Percentiles rank a stretch among this genome's conserved stretches.
These are phyloP conservation scores for Hortiboletus flavorubellus DNA, from an alignment of 768 basidiomycete genomes.

Conservation along the genomic window DNA sequence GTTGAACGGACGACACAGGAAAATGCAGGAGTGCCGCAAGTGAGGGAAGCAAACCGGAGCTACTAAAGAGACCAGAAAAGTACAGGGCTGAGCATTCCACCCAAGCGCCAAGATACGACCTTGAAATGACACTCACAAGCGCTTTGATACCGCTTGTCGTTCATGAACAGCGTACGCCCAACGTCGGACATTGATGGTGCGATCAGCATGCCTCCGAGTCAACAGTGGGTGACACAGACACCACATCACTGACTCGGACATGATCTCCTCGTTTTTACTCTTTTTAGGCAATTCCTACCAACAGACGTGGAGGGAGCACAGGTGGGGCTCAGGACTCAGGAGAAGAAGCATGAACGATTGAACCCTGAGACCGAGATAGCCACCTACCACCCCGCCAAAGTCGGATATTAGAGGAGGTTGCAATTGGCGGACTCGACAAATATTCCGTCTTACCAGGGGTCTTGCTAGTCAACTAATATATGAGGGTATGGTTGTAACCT, in stretches of 20 bases:
- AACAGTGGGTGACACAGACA: too few relatives aligned
- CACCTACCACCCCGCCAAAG: too few relatives aligned
- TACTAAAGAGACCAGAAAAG: background rate
- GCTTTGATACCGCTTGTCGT: background rate
- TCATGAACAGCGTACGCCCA: background rate
- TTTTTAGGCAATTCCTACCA: background rate
- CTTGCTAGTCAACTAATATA: background rate
- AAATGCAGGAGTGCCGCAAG: too few relatives aligned
- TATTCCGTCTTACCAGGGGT: background rate
- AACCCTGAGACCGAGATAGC: background rate
- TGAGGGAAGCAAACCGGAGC: background rate
- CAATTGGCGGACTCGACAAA: background rate
- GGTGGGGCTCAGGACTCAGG: background rate
- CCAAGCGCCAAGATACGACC: background rate
- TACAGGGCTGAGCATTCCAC: background rate
- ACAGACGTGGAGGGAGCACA: background rate
- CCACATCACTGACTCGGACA: too few relatives aligned
- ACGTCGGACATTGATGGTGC: background rate
- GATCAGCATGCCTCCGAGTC: background rate
- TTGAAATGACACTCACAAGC: background rate
- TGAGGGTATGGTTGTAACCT: too few relatives aligned
- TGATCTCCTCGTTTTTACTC: background rate
- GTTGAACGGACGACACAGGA: background rate
- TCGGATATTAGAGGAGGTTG: background rate
- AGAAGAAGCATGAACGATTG: background rate